Percentiles rank a stretch among this genome's conserved stretches.
Conservation (phyloP, 2,329 filamentous ascomycete species). For the Colletotrichum kahawae region DNA sequence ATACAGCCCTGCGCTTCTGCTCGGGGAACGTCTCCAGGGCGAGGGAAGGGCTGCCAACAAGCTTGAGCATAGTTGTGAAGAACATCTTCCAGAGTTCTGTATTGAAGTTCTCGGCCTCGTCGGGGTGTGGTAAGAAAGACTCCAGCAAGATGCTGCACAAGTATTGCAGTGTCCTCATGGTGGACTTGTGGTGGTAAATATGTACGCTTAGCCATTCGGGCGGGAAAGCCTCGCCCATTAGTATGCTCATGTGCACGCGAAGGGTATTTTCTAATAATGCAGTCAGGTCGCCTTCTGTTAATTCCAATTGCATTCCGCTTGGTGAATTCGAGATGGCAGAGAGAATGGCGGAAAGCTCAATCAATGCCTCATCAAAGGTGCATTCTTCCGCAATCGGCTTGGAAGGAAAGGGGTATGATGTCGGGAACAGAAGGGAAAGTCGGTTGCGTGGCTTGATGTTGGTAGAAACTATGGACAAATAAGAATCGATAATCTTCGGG, state of each 20-base stretch:
- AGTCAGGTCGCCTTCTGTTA: slow-evolving; percentile 75
- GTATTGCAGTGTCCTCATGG: slow-evolving; percentile 84
- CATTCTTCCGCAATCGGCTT: slow-evolving; percentile 67
- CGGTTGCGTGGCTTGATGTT: slow-evolving; percentile 62
- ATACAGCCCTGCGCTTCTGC: slow-evolving; percentile 93
- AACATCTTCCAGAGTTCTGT: slow-evolving; percentile 94
- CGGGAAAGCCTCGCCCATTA: slow-evolving; percentile 90
- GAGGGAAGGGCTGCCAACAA: slow-evolving; percentile 87
- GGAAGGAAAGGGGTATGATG: slow-evolving; percentile 85
- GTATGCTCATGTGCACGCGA: slow-evolving; percentile 85
- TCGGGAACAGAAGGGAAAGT: slow-evolving; percentile 89
- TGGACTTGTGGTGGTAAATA: slow-evolving; percentile 90
- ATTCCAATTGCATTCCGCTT: slow-evolving; percentile 76
- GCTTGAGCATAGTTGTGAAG: slow-evolving; percentile 85
- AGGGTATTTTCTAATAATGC: slow-evolving; percentile 79
- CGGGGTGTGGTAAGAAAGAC: slow-evolving; percentile 83
- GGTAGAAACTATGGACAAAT: slow-evolving; percentile 72
- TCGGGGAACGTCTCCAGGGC: slow-evolving; percentile 96
- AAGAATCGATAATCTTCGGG: slow-evolving; percentile 89
- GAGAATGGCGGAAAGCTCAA: slow-evolving; percentile 88
- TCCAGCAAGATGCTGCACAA: slow-evolving; percentile 81
- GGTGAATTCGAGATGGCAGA: slow-evolving; percentile 80
- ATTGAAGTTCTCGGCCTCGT: slow-evolving; percentile 90
- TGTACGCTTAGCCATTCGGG: slow-evolving; percentile 89
- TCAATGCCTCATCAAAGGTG: slow-evolving; percentile 81